These are phyloP conservation scores for Priceomyces carsonii DNA, from an alignment of 805 yeast genomes.

Conservation along the genomic window DNA sequence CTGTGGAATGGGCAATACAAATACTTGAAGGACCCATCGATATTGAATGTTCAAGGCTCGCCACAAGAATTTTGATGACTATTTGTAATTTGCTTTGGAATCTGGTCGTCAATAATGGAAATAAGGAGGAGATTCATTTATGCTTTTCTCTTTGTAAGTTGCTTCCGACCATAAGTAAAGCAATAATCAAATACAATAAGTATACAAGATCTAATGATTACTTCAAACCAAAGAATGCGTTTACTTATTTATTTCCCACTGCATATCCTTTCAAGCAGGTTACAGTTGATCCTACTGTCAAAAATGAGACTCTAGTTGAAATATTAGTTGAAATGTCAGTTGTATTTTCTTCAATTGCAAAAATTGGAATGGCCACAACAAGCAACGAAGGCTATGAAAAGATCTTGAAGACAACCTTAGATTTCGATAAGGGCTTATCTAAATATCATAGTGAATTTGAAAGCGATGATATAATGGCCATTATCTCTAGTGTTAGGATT, in stretches of 20 bases:
- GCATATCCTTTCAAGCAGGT: conserved; percentile 61
- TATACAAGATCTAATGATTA: conserved; percentile 46
- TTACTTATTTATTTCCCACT: conserved; percentile 69
- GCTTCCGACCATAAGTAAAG: conserved; percentile 53
- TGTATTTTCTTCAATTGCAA: conserved; percentile 56
- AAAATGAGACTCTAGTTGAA: conserved; percentile 70
- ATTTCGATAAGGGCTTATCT: conserved; percentile 41
- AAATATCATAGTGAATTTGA: conserved; percentile 31
- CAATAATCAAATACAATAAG: conserved; percentile 54
- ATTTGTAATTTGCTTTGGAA: conserved; percentile 43
- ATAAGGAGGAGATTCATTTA: conserved; percentile 34
- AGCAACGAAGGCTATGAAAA: conserved; percentile 43
- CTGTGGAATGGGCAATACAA: conserved; percentile 59
- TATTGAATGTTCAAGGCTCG: conserved; percentile 62
- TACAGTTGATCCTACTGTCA: conserved; percentile 73
- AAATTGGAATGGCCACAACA: conserved; percentile 45
- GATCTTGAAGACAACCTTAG: conserved; percentile 32
- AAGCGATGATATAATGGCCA: conserved; percentile 42
- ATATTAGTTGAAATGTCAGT: conserved; percentile 67
- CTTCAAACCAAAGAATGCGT: conserved; percentile 61
- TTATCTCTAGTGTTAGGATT: conserved; percentile 51
- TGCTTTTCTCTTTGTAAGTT: conserved; percentile 52
- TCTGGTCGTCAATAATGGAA: conserved; percentile 22
- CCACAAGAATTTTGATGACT: conserved; percentile 57
- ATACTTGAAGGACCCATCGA: conserved; percentile 54